These are phyloP conservation scores for Diaporthe ilicicola DNA, from an alignment of 2,329 filamentous ascomycete genomes.

Conservation along the genomic window DNA sequence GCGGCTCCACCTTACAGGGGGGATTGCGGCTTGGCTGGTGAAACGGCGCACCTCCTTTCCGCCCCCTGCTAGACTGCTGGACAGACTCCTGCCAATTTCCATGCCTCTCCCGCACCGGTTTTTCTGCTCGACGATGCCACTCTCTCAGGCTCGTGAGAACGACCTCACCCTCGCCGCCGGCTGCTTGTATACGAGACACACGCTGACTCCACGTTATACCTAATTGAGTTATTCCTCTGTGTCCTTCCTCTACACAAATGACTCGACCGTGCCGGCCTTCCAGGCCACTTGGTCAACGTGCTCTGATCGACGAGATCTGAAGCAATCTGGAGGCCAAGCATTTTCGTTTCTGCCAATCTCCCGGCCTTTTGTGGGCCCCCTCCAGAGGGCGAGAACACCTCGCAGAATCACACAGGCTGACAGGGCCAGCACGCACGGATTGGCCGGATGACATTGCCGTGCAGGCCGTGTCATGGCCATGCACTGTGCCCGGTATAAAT, in stretches of 20 bases:
- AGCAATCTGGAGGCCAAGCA: slow-evolving; percentile 23
- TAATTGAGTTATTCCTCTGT: not conserved
- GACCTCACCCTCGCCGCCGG: not conserved
- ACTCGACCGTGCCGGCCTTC: not conserved
- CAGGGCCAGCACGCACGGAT: slow-evolving; percentile 9
- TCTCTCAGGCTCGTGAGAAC: not conserved
- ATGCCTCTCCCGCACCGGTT: slow-evolving; percentile 10
- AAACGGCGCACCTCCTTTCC: slow-evolving; percentile 32
- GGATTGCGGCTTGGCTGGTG: slow-evolving; percentile 25
- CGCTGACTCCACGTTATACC: not conserved
- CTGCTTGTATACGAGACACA: not conserved
- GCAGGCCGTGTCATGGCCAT: slow-evolving; percentile 19
- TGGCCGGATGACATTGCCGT: slow-evolving; percentile 20
- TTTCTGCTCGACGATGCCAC: slow-evolving; percentile 20
- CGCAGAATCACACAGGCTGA: not conserved
- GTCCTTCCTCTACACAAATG: not conserved
- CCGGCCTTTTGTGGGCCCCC: slow-evolving; percentile 8
- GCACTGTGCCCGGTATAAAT: slow-evolving; percentile 15
- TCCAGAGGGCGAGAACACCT: slow-evolving; percentile 10
- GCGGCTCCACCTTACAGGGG: slow-evolving; percentile 13
- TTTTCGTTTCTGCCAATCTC: slow-evolving; percentile 29
- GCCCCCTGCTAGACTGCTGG: slow-evolving; percentile 22
- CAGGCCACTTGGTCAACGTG: slow-evolving; percentile 13
- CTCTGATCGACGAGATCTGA: slow-evolving; percentile 20
- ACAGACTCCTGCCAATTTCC: slow-evolving; percentile 24